Conservation (phyloP, 768 basidiomycete species). For the Termitomyces bulborhizus region DNA sequence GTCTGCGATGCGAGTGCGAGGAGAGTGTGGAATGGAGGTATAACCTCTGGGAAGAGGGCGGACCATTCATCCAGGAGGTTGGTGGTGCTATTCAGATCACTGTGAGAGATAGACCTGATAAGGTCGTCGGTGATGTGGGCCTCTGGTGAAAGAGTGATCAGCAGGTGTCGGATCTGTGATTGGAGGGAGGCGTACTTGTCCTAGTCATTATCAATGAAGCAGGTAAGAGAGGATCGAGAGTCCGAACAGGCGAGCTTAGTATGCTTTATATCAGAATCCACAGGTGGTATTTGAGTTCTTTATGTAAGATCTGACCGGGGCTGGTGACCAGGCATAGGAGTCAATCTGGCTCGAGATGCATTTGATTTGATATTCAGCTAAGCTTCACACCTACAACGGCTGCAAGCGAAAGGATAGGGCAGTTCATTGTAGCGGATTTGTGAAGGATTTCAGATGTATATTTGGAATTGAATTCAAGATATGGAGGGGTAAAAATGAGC, state of each 20-base stretch:
- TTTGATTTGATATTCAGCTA: too few species aligned
- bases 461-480: too few species aligned
- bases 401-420: too few species aligned
- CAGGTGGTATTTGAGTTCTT: neutral
- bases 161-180: neutral
- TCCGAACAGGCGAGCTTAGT: neutral
- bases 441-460: too few species aligned
- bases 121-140: slow-evolving; percentile 3
- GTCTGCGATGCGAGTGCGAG: neutral
- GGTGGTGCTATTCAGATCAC: neutral
- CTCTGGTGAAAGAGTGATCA: neutral
- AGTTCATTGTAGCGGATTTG: too few species aligned
- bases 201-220: neutral
- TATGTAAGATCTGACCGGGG: too few species aligned
- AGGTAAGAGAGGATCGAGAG: neutral
- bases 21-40: neutral
- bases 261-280: neutral
- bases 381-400: too few species aligned
- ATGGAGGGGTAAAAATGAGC: too few species aligned
- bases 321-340: too few species aligned
- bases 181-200: neutral
- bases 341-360: neutral
- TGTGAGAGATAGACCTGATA: neutral
- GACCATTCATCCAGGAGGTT: slow-evolving; percentile 4
- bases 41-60: neutral